Evolutionary conservation across 306 rosid species (phyloP), one percentile per base, ranked within the genome.

Genomic region (Medicago truncatula): DNA sequence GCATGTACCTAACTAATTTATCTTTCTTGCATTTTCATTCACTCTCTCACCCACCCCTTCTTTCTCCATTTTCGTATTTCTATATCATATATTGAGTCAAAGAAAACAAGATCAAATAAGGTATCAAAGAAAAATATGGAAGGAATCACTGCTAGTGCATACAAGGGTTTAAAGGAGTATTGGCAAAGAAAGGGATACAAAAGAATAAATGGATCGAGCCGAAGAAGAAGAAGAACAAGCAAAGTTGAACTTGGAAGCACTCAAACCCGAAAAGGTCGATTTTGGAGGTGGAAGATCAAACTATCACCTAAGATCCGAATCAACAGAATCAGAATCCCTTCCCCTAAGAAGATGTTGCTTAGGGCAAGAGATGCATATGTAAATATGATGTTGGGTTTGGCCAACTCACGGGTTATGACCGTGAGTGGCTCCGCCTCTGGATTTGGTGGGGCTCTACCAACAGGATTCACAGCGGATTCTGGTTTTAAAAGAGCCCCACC

Each of bases 301-400:
- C 60, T 90, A 3, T 20, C 85, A 5, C 97, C 91, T 9, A 94
- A 85, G 91, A 85, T 91, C 81, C 79, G 87, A 39, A 68, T 80
- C 49, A 49, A 65, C 4, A 77, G 86, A 62, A 54, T 80, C 28
- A 77, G 85, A 62, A 54, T 80, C 28, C 81, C 92, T 9, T 88
- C 97, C 1, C 93, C 96, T 0, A 94, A 87, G 80, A 94, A 87
- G 75, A 2, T 91, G 12, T 3, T 89, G 14, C 14, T 85, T 0
- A 86, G 98, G 96, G 82, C 87, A 2, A 85, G 98, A n/a, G 97
- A 95, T 61, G 87, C 91, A 6, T 92, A 95, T 72, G 91, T 95
- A 2, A 84, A 79, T 5, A 86, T 89, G 82, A 95, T 95, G 98
- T 31, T 90, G 68, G 76, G 89, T 20, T 47, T 95, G 58, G 96